Conservation (phyloP, 495 filamentous ascomycete genomes). For the Corynascus novoguineensis region DNA sequence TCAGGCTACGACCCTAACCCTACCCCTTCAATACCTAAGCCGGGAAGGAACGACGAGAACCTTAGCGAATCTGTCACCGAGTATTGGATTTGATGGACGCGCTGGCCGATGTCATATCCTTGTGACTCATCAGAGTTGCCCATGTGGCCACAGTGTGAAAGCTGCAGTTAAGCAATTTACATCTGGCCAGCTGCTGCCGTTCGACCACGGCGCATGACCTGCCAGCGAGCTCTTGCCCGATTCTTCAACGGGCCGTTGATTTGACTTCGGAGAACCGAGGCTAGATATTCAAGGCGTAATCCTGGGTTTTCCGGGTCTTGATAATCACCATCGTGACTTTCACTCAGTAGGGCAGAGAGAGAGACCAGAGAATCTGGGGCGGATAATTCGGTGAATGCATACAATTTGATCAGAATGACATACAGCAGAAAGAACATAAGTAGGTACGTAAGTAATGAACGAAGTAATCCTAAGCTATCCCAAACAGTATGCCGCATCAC, state of each 20-base stretch:
- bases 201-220: background rate
- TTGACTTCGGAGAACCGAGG: background rate
- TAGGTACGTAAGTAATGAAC: too few relatives aligned
- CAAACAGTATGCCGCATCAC: background rate
- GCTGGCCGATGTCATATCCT: background rate
- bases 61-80: background rate
- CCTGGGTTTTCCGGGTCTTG: background rate
- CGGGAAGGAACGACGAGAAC: background rate
- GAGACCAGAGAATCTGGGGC: too few relatives aligned
- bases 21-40: background rate
- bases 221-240: background rate
- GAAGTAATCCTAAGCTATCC: too few relatives aligned
- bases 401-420: too few relatives aligned
- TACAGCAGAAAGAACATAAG: too few relatives aligned
- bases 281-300: background rate
- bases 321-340: too few relatives aligned
- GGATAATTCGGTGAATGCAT: too few relatives aligned
- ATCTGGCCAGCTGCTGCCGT: background rate
- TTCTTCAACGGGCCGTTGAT: background rate
- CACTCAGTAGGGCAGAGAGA: too few relatives aligned
- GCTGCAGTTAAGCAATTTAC: background rate
- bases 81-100: background rate
- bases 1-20: constrained; percentile 10
- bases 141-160: background rate
- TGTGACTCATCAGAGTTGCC: background rate